Evolutionary conservation across 257 asterid species (phyloP).

Genomic region (Ehretia macrophylla): DNA sequence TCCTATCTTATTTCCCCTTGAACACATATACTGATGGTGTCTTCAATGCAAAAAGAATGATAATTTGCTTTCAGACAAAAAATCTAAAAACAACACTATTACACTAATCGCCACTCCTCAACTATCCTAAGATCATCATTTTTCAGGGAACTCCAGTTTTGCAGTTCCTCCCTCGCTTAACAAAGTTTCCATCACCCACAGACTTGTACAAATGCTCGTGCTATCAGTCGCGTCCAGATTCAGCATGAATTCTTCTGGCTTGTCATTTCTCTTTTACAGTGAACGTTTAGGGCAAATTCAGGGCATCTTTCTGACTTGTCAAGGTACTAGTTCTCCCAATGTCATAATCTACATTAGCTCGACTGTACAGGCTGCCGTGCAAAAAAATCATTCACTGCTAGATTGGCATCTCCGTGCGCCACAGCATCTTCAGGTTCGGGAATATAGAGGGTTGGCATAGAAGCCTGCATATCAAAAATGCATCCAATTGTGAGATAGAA

Average conservation of each 20-base stretch:
- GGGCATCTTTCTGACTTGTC: too few relatives aligned
- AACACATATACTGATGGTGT: constrained; percentile 3
- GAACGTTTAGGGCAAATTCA: background rate
- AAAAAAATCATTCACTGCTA: constrained; percentile 83
- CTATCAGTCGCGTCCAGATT: too few relatives aligned
- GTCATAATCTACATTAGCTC: background rate
- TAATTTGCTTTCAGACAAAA: constrained; percentile 16
- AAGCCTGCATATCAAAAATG: constrained; percentile 43
- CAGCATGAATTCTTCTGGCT: too few relatives aligned
- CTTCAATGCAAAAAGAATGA: constrained; percentile 22
- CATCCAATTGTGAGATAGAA: background rate
- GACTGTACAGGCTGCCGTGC: constrained; percentile 55
- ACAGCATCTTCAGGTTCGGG: constrained; percentile 99
- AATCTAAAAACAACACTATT: constrained; percentile 7
- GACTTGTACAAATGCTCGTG: too few relatives aligned
- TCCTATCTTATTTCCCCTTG: background rate
- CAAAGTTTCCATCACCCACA: too few relatives aligned
- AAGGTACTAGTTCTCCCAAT: too few relatives aligned
- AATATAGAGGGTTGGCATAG: constrained; percentile 68
- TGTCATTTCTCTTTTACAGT: background rate
- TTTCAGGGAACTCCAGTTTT: background rate
- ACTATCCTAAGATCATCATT: constrained; percentile 11
- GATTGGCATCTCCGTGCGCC: constrained; percentile 90
- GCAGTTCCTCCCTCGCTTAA: background rate
- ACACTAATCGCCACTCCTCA: background rate